Evolutionary conservation across 352 stramenopile genomes (phyloP).

Genomic region (Blastocystis hominis): DNA sequence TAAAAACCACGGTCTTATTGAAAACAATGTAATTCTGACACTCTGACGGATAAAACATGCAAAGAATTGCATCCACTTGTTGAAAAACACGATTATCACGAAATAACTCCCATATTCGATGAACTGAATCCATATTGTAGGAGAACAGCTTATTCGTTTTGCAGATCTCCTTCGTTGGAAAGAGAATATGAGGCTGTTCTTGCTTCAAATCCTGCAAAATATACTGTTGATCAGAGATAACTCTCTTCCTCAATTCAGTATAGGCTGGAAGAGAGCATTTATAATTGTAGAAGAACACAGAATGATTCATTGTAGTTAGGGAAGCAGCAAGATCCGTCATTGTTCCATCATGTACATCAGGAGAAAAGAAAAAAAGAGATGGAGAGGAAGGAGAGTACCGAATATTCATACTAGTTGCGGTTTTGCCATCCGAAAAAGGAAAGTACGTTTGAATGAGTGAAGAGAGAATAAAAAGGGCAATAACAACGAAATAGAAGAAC

Average conservation of each 20-base stretch:
- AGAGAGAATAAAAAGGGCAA: background rate
- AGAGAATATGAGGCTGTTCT: background rate
- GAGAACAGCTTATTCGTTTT: background rate
- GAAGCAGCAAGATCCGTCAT: background rate
- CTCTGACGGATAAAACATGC: slow-evolving; percentile 1
- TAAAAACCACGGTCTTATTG: slow-evolving; percentile 29
- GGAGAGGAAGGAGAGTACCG: background rate
- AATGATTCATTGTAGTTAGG: background rate
- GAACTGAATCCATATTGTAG: background rate
- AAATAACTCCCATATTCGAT: background rate
- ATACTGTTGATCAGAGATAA: too few species aligned
- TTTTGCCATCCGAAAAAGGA: background rate
- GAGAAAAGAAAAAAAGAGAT: background rate
- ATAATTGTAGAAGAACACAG: background rate
- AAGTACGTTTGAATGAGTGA: background rate
- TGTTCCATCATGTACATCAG: slow-evolving; percentile 11
- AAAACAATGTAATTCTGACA: slow-evolving; percentile 9
- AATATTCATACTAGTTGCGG: background rate
- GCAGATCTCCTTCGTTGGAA: background rate
- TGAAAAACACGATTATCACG: background rate
- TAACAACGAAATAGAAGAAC: background rate
- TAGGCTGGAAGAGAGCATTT: background rate
- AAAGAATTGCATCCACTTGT: background rate
- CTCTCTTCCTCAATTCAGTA: too few species aligned
- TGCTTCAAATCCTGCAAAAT: background rate